These are phyloP conservation scores for Microdochium bolleyi DNA, from an alignment of 2,329 filamentous ascomycete genomes.

Conservation along the genomic window DNA sequence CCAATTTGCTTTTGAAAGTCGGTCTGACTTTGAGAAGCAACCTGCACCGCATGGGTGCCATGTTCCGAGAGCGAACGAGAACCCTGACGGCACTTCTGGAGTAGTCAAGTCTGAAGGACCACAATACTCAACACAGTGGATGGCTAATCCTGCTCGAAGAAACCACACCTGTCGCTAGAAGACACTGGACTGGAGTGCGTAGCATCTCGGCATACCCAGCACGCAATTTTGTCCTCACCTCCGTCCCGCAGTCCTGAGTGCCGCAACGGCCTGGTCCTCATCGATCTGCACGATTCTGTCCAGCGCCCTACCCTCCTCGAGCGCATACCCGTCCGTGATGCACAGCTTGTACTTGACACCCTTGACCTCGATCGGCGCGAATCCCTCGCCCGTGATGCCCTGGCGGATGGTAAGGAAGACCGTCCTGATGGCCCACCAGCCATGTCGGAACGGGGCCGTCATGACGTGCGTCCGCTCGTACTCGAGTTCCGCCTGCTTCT, in stretches of 20 bases:
- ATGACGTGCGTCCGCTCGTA: conserved; percentile 48
- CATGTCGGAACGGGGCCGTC: conserved; percentile 48
- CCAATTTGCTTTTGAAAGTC: no score
- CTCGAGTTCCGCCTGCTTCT: conserved; percentile 29
- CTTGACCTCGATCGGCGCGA: conserved; percentile 39
- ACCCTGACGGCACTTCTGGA: no score
- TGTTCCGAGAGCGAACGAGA: no score
- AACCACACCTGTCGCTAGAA: no score
- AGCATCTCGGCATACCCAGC: no score
- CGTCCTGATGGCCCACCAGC: conserved; percentile 28
- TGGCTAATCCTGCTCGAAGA: no score
- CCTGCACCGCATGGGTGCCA: no score
- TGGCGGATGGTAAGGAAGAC: conserved; percentile 38
- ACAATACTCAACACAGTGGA: no score
- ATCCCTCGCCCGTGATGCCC: conserved; percentile 49
- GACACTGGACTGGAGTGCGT: no score
- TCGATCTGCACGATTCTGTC: conserved; percentile 42
- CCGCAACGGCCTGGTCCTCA: conserved; percentile 10
- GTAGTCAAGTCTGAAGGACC: no score
- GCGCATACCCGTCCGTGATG: conserved; percentile 45
- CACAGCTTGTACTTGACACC: conserved; percentile 48
- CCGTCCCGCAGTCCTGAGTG: conserved; percentile 1
- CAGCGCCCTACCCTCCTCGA: conserved; percentile 50
- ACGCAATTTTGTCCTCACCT: neutral
- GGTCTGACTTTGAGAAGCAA: no score